Percentiles rank a stretch among this genome's conserved stretches.
Evolutionary conservation across 345 rosid species (phyloP).

Genomic region (Citropsis articulata): DNA sequence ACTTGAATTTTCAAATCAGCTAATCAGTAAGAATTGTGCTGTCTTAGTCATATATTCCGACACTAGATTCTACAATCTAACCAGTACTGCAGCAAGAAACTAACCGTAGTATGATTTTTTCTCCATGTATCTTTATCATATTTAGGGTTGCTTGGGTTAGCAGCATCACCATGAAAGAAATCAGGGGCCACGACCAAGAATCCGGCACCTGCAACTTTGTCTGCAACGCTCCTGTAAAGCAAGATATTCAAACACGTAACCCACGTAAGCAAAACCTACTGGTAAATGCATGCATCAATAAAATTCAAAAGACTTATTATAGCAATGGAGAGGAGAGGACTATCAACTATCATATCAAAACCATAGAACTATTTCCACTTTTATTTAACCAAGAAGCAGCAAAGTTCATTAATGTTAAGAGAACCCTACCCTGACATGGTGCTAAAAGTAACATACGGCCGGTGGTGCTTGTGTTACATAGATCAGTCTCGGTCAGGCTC

Average conservation of each 20-base stretch:
- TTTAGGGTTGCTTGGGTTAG: slow-evolving; percentile 4
- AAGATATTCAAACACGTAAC: not conserved
- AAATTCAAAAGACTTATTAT: not conserved
- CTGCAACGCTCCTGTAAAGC: slow-evolving; percentile 13
- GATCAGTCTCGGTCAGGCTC: not conserved
- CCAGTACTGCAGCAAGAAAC: slow-evolving; percentile 4
- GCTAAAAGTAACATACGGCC: not conserved
- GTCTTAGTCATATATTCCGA: not conserved
- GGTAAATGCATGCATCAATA: not conserved
- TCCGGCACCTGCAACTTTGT: slow-evolving; percentile 17
- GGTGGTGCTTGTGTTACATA: too few species aligned
- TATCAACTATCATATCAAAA: not conserved
- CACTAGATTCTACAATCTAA: not conserved
- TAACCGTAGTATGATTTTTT: slow-evolving; percentile 14
- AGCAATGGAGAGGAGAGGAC: not conserved
- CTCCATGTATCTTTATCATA: slow-evolving; percentile 14
- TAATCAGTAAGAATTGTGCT: not conserved
- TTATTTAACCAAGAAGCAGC: not conserved
- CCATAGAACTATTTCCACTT: not conserved
- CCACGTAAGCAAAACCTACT: not conserved
- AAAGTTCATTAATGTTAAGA: too few species aligned
- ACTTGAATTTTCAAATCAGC: not conserved
- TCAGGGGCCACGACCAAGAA: slow-evolving; percentile 18
- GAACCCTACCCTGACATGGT: not conserved
- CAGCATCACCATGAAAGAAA: slow-evolving; percentile 14